A percentile compares a stretch with the other conserved stretches of the same genome.
phyloP scores from a whole-genome alignment of 768 basidiomycete genomes.

The Amanita exitialis region DNA sequence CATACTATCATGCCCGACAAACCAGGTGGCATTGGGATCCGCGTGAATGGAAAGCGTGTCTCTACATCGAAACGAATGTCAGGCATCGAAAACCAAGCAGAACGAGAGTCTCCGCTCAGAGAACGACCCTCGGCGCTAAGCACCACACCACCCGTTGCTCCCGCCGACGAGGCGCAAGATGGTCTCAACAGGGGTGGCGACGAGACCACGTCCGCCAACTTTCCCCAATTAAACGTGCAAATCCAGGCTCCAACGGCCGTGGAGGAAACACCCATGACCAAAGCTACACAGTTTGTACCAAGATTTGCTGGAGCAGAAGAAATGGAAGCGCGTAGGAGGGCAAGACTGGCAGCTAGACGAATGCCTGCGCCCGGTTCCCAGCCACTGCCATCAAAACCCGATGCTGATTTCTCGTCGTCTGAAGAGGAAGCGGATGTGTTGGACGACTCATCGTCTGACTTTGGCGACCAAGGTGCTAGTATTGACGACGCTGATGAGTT shows the following conservation, averaged over 20 bases:
- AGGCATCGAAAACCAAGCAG: slow-evolving; percentile 21
- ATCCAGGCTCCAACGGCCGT: slow-evolving; percentile 29
- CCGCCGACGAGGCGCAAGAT: slow-evolving; percentile 16
- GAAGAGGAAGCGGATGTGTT: slow-evolving; percentile 42
- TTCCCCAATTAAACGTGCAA: slow-evolving; percentile 26
- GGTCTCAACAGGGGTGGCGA: slow-evolving; percentile 20
- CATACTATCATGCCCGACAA: slow-evolving; percentile 81
- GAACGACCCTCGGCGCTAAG: slow-evolving; percentile 20
- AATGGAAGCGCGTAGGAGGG: slow-evolving; percentile 66
- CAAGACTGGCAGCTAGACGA: slow-evolving; percentile 56
- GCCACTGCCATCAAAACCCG: slow-evolving; percentile 23
- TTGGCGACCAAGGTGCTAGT: slow-evolving; percentile 37
- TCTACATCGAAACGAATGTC: slow-evolving; percentile 44
- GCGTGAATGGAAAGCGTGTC: slow-evolving; percentile 56
- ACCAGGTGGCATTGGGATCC: slow-evolving; percentile 65
- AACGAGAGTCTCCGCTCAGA: slow-evolving; percentile 26
- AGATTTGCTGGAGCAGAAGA: slow-evolving; percentile 80
- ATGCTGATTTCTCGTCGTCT: slow-evolving; percentile 45
- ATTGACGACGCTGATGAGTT: slow-evolving; percentile 67
- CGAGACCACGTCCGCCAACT: slow-evolving; percentile 10
- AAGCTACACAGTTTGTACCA: slow-evolving; percentile 56
- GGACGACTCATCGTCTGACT: slow-evolving; percentile 38
- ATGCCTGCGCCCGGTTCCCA: slow-evolving; percentile 25
- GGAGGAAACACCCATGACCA: slow-evolving; percentile 36
- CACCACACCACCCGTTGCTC: slow-evolving; percentile 19